Base-by-base conservation (phyloP, 768 basidiomycete species). In the Boletus tomentosulus region DNA sequence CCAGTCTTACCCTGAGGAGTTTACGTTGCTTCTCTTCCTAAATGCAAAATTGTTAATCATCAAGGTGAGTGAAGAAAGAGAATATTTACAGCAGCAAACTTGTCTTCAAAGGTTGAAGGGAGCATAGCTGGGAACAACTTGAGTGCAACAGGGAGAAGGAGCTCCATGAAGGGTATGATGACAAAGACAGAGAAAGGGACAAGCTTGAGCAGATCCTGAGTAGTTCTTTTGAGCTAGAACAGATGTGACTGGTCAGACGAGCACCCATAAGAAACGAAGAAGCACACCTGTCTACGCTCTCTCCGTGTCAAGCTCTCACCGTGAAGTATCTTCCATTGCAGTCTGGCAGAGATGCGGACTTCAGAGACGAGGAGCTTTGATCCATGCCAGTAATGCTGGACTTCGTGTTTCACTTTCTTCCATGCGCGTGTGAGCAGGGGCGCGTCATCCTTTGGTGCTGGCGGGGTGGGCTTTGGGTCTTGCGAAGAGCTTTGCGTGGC, bases 111-210 rank as follows among this genome's bases (percentile, higher is more conserved):
- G 0, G 97, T 99, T 0, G 92, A 95, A 0, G 97, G 97, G 6
- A 99, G 82, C 93, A 98, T 98, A 71, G 90, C 98, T 13, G 97
- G 97, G 81, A 99, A 99, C 42, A 99, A 73, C 70, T 96, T 97
- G 60, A 99, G 79, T 0, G 94, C 95, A 38, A 99, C 92, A 2
- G 97, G 97, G 3, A 99, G 82, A 5, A 99, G 78, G 16, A 99
- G 69, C 68, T 98, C 97, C 96, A 98, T 98, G 79, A 98, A 98
- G 1, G 97, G 97, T 3, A 99, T 92, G 62, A 97, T 78, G 58
- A 98, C 67, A 74, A 99, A 98, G 47, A 92, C 92, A 7, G 90
- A 84, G 72, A 99, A 99, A 1, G 97, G 97, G 24, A 98, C 85
- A 13, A 99, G 84, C 30, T 97, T 85, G 50, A 99, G 73, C 30